phyloP scores from a whole-genome alignment of 805 yeast genomes.

The Cyberlindnera mrakii region DNA sequence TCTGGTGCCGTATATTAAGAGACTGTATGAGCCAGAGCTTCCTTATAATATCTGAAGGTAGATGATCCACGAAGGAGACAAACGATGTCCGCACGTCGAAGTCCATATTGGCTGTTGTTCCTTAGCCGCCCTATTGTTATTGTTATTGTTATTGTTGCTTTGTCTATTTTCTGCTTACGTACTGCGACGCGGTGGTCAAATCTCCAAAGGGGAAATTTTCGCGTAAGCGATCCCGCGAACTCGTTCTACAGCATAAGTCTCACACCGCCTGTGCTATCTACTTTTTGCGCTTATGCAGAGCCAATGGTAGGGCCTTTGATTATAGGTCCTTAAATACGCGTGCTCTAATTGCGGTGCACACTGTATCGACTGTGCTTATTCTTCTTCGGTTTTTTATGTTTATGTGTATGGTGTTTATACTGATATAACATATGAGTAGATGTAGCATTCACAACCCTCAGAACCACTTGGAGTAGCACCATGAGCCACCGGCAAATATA shows the following conservation, averaged over 20 bases:
- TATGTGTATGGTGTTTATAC: too few species aligned
- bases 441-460: too few species aligned
- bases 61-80: constrained; percentile 34
- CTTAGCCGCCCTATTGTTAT: not conserved
- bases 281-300: constrained; percentile 8
- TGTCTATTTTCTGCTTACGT: not conserved
- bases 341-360: not conserved
- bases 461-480: too few species aligned
- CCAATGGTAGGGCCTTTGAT: constrained; percentile 10
- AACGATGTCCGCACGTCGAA: constrained; percentile 33
- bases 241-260: not conserved
- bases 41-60: constrained; percentile 37
- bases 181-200: too few species aligned
- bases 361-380: too few species aligned
- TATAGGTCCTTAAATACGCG: not conserved
- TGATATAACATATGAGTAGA: too few species aligned
- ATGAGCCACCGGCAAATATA: not conserved
- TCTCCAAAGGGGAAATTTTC: too few species aligned
- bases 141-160: not conserved
- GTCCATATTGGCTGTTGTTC: constrained; percentile 1
- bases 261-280: too few species aligned
- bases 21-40: constrained; percentile 36
- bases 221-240: too few species aligned
- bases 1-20: constrained; percentile 22
- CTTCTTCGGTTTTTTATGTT: too few species aligned